Evolutionary conservation across 257 asterid genomes (phyloP).

Genomic region (Voacanga thouarsii): DNA sequence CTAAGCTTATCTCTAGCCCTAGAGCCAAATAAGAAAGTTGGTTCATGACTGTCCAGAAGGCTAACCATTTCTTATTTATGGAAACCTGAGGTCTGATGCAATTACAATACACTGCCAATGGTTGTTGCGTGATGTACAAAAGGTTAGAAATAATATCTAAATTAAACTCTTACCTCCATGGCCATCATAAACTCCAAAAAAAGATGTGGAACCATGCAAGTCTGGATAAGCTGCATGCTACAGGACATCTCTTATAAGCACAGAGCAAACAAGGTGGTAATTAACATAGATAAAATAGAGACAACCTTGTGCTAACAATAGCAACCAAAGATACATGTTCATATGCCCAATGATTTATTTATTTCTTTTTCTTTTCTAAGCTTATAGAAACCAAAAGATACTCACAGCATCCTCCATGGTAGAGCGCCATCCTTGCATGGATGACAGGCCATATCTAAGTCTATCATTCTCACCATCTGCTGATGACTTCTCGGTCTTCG

Average conservation of each 20-base stretch:
- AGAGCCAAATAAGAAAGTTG: not conserved
- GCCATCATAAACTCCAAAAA: slow-evolving; percentile 98
- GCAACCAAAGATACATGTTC: not conserved
- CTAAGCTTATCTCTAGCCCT: not conserved
- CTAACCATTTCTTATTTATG: not conserved
- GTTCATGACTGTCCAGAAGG: not conserved
- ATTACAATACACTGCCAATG: not conserved
- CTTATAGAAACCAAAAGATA: slow-evolving; percentile 24
- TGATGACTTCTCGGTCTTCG: slow-evolving; percentile 70
- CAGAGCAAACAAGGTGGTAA: slow-evolving; percentile 9
- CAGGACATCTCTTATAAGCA: slow-evolving; percentile 37
- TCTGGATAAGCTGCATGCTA: slow-evolving; percentile 89
- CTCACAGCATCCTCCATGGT: slow-evolving; percentile 96
- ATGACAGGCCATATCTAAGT: slow-evolving; percentile 77
- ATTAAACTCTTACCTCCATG: slow-evolving; percentile 77
- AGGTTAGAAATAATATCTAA: not conserved
- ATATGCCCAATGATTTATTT: not conserved
- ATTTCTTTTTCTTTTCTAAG: not conserved
- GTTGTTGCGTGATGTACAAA: not conserved
- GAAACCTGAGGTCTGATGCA: not conserved
- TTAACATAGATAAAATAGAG: not conserved
- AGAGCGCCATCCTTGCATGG: slow-evolving; percentile 98
- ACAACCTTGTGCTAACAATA: not conserved
- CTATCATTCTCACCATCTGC: slow-evolving; percentile 77
- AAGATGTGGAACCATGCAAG: slow-evolving; percentile 76